Percentiles rank a stretch among this genome's conserved stretches.
Evolutionary conservation across 2,329 filamentous ascomycete species (phyloP).

Genomic region (Fusarium humuli): DNA sequence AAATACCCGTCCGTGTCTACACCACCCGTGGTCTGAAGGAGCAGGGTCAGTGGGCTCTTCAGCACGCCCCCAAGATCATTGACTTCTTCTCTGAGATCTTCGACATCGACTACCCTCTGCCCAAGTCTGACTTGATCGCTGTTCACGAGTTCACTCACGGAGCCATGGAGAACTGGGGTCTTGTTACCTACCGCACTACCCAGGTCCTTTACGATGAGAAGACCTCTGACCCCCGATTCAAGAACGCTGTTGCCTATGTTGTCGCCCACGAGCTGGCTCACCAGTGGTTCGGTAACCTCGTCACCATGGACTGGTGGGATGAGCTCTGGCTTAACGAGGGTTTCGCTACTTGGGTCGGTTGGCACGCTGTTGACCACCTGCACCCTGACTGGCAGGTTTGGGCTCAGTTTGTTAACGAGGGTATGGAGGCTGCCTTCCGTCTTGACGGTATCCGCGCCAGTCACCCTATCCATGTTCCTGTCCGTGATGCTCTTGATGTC

Average conservation of each 20-base stretch:
- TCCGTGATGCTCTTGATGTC: conserved; percentile 92
- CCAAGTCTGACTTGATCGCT: conserved; percentile 90
- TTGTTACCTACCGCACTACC: conserved; percentile 95
- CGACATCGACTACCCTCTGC: conserved; percentile 90
- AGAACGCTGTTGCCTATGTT: conserved; percentile 94
- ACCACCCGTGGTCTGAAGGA: conserved; percentile 94
- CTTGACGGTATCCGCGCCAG: conserved; percentile 91
- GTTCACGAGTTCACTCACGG: conserved; percentile 91
- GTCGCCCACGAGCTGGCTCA: conserved; percentile 98
- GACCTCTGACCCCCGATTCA: conserved; percentile 88
- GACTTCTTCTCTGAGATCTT: conserved; percentile 98
- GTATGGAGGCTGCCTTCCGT: conserved; percentile 89
- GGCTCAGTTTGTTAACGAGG: conserved; percentile 97
- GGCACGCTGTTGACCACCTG: conserved; percentile 89
- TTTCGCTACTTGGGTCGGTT: conserved; percentile 98
- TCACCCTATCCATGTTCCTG: conserved; percentile 95
- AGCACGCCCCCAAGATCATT: conserved; percentile 92
- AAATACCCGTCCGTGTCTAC: conserved; percentile 93
- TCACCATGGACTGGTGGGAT: conserved; percentile 98
- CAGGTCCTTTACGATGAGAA: conserved; percentile 96
- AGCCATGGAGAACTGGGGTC: conserved; percentile 96
- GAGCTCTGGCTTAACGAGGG: conserved; percentile 96
- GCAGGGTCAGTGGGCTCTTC: conserved; percentile 87
- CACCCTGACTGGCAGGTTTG: conserved; percentile 98
- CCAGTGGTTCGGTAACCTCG: conserved; percentile 95